A percentile compares a stretch with the other conserved stretches of the same genome.
These are phyloP conservation scores for Ajuga chamaepitys DNA, from an alignment of 257 asterid genomes.

Conservation along the genomic window DNA sequence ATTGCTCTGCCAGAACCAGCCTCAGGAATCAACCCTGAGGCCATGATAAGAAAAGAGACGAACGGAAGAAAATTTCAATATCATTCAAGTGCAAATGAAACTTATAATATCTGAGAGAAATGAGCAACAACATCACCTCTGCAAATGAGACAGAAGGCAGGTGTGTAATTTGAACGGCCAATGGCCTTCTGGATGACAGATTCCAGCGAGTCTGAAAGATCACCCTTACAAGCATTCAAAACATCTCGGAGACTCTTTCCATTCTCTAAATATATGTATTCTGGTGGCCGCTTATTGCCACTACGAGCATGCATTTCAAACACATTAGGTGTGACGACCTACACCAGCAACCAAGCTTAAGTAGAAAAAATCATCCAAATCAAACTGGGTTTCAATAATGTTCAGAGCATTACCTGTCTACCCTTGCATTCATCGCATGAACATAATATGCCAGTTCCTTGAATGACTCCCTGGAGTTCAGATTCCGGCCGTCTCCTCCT, in stretches of 20 bases:
- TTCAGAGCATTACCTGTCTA: conserved; percentile 32
- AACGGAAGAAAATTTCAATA: not conserved
- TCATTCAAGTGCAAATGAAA: conserved; percentile 6
- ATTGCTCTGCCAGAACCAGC: conserved; percentile 32
- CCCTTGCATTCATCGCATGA: conserved; percentile 65
- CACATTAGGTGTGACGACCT: conserved; percentile 75
- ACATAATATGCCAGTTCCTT: conserved; percentile 70
- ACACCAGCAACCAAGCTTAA: conserved; percentile 22
- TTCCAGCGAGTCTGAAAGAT: conserved; percentile 44
- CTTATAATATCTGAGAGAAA: not conserved
- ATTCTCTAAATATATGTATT: conserved; percentile 64
- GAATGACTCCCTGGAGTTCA: conserved; percentile 60
- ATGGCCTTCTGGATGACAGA: conserved; percentile 39
- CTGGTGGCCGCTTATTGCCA: conserved; percentile 72
- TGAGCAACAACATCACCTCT: conserved; percentile 40
- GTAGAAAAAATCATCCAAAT: not conserved
- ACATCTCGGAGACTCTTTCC: conserved; percentile 71
- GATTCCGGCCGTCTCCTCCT: conserved; percentile 33
- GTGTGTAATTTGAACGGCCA: conserved; percentile 34
- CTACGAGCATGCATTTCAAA: conserved; percentile 84
- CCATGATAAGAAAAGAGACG: not conserved
- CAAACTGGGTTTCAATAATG: not conserved
- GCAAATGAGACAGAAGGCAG: conserved; percentile 46
- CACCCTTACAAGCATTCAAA: conserved; percentile 58
- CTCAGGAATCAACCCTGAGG: conserved; percentile 44